These are phyloP conservation scores for Xerocomellus intermedius DNA, from an alignment of 768 basidiomycete species.

Conservation along the genomic window DNA sequence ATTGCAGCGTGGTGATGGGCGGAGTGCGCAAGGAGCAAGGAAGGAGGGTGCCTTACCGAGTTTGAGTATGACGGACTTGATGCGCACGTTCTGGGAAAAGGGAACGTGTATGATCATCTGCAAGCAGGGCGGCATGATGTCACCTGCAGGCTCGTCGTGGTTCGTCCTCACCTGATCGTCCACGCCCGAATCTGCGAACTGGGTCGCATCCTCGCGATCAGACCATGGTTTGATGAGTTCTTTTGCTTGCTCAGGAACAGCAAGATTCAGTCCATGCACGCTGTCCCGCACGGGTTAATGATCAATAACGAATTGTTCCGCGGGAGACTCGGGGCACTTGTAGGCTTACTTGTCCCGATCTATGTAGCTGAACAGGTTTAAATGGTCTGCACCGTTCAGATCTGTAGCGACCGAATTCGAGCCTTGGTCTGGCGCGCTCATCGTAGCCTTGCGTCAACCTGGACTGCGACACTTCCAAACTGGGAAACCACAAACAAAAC, in stretches of 20 bases:
- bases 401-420: constrained; percentile 46
- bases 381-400: constrained; percentile 45
- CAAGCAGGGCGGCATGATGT: constrained; percentile 16
- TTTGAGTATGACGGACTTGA: constrained; percentile 74
- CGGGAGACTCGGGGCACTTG: neutral
- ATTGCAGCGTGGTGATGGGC: constrained; percentile 6
- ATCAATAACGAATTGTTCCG: neutral
- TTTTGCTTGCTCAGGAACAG: constrained; percentile 78
- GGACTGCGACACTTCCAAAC: constrained; percentile 12
- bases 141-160: neutral
- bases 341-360: constrained; percentile 61
- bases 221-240: constrained; percentile 81
- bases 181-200: constrained; percentile 74
- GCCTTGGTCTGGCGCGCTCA: constrained; percentile 18
- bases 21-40: constrained; percentile 5
- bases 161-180: constrained; percentile 70
- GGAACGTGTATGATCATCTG: constrained; percentile 82
- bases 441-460: constrained; percentile 4
- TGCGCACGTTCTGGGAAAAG: constrained; percentile 73
- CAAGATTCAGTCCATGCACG: constrained; percentile 78
- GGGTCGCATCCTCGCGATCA: constrained; percentile 62
- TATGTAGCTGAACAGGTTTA: constrained; percentile 58
- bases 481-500: constrained; percentile 20
- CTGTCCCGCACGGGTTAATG: constrained; percentile 34
- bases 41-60: constrained; percentile 48